A percentile compares a stretch with the other conserved stretches of the same genome.
These are phyloP conservation scores for Entomortierella chlamydospora DNA, from an alignment of 192 early-diverging fungal species.

Conservation along the genomic window DNA sequence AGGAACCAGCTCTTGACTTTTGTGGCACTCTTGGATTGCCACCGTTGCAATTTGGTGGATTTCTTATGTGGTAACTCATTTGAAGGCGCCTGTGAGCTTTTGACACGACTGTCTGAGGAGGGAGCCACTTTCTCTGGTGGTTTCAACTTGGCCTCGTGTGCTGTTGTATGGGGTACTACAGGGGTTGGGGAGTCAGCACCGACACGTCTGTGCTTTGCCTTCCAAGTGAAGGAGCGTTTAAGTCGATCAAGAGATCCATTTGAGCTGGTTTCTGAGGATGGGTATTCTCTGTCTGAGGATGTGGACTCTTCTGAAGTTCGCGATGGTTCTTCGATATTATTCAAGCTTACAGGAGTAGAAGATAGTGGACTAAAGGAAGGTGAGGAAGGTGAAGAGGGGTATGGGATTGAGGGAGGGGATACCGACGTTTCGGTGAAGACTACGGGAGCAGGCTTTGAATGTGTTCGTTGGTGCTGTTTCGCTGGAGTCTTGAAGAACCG, in stretches of 20 bases:
- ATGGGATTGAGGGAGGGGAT: not conserved
- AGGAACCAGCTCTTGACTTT: slow-evolving; percentile 18
- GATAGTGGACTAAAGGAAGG: not conserved
- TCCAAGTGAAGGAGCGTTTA: not conserved
- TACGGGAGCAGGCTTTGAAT: not conserved
- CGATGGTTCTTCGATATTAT: not conserved
- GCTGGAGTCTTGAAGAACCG: not conserved
- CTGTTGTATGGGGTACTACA: not conserved
- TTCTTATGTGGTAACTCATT: not conserved
- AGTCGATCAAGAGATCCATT: slow-evolving; percentile 1
- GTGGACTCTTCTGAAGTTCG: not conserved
- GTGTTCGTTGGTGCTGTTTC: not conserved
- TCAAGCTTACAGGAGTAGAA: not conserved
- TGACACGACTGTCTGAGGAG: not conserved
- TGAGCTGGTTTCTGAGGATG: not conserved
- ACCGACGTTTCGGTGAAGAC: no score
- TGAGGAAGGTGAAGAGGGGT: not conserved
- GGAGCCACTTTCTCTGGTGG: not conserved
- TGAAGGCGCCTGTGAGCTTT: not conserved
- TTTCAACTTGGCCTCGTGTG: not conserved
- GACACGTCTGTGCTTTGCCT: not conserved
- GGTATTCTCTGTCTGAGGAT: not conserved
- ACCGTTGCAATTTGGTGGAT: not conserved
- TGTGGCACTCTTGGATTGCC: not conserved
- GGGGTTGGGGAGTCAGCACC: not conserved